phyloP scores from a whole-genome alignment of 176 grass and related monocot species.

The Sorghum bicolor region DNA sequence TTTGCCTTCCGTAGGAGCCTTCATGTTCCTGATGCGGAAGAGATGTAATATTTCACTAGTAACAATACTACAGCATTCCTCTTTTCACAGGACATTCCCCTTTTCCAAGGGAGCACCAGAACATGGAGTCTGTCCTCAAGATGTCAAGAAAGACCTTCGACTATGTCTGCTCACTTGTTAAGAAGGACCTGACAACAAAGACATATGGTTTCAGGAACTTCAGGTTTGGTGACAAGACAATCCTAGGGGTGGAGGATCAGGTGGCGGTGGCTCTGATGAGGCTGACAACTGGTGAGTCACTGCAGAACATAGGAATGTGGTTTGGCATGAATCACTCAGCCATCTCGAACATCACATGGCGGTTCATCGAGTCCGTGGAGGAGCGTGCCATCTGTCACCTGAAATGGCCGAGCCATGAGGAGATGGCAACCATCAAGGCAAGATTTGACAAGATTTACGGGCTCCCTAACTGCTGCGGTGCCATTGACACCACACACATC shows the following conservation, averaged over 20 bases:
- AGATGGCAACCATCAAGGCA: constrained; percentile 57
- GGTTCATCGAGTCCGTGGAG: constrained; percentile 90
- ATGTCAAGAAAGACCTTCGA: constrained; percentile 66
- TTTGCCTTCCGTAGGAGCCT: background rate
- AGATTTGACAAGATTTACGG: constrained; percentile 69
- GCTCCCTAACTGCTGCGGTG: constrained; percentile 83
- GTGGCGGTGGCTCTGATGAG: constrained; percentile 82
- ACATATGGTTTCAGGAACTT: constrained; percentile 61
- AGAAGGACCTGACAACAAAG: constrained; percentile 44
- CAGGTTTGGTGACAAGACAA: constrained; percentile 53
- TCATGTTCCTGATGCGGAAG: background rate
- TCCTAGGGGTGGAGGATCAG: constrained; percentile 71
- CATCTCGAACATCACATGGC: constrained; percentile 90
- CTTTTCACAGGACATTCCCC: constrained; percentile 25
- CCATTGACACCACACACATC: constrained; percentile 79
- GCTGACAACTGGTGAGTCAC: constrained; percentile 73
- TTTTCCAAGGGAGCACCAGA: constrained; percentile 30
- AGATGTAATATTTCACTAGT: background rate
- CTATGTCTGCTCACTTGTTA: constrained; percentile 56
- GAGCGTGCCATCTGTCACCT: constrained; percentile 51
- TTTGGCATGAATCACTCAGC: constrained; percentile 90
- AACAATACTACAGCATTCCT: background rate
- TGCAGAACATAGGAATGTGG: constrained; percentile 58
- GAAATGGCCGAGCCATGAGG: constrained; percentile 67
- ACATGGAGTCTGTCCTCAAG: constrained; percentile 50